phyloP scores from a whole-genome alignment of 73 alveolate species.

The Paramecium tetraurelia region DNA sequence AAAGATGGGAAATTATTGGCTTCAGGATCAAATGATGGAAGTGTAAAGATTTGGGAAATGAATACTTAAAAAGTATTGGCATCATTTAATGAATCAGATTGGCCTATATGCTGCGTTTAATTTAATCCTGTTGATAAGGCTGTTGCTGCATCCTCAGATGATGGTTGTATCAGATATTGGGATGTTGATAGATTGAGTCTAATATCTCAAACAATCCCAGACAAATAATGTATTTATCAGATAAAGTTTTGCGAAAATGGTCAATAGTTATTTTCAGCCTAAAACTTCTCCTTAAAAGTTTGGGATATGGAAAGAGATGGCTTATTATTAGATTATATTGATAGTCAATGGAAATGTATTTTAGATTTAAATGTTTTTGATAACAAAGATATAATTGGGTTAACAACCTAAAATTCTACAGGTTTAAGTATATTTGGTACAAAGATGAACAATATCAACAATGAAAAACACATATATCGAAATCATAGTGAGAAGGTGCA shows the following conservation, averaged over 20 bases:
- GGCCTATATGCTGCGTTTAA: conserved; percentile 32
- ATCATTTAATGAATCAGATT: conserved; percentile 27
- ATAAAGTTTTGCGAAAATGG: not conserved
- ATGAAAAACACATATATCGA: not conserved
- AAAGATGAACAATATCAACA: not conserved
- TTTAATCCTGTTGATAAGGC: conserved; percentile 63
- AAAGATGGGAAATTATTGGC: conserved; percentile 38
- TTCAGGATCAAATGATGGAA: not conserved
- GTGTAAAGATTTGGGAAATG: not conserved
- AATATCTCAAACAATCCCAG: not conserved
- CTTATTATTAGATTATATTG: conserved; percentile 52
- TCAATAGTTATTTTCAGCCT: conserved; percentile 22
- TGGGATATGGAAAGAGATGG: conserved; percentile 61
- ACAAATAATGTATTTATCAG: not conserved
- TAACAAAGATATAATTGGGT: not conserved
- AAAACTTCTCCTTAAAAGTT: conserved; percentile 27
- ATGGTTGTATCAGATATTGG: conserved; percentile 57
- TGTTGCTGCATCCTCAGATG: conserved; percentile 44
- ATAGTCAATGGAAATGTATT: not conserved
- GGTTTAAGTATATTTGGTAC: not conserved
- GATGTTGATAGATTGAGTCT: conserved; percentile 37
- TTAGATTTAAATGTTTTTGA: not conserved
- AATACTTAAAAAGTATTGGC: not conserved
- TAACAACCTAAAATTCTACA: not conserved
- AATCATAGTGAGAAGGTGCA: not conserved